Conservation (phyloP, 176 grass and related monocot species). For the Bothriochloa decipiens region DNA sequence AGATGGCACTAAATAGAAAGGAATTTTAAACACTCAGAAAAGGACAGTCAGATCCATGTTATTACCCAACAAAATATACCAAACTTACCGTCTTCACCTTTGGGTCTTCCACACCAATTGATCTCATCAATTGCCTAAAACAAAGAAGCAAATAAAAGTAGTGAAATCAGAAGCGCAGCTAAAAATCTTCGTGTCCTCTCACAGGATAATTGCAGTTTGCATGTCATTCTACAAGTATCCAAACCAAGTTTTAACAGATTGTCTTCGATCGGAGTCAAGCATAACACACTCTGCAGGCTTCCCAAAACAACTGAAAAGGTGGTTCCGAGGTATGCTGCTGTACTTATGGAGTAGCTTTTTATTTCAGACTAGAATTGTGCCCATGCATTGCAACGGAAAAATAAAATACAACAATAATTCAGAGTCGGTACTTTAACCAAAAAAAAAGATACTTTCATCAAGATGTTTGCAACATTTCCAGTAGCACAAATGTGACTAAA, state of each 20-base stretch:
- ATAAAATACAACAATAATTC: no score
- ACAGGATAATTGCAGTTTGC: neutral
- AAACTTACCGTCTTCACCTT: constrained; percentile 56
- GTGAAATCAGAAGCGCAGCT: constrained; percentile 7
- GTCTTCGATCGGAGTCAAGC: neutral
- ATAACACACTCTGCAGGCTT: neutral
- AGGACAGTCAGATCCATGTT: neutral
- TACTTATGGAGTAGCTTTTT: neutral
- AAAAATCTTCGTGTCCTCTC: neutral
- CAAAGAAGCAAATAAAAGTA: neutral
- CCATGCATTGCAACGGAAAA: no score
- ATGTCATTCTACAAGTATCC: neutral
- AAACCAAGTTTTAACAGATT: neutral
- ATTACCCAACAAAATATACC: constrained; percentile 2
- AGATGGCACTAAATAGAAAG: constrained; percentile 12
- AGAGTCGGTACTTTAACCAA: no score
- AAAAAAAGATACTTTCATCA: no score
- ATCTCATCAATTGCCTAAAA: constrained; percentile 53
- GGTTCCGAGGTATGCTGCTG: neutral
- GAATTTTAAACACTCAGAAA: constrained; percentile 13
- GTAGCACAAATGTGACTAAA: no score
- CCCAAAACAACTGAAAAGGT: neutral
- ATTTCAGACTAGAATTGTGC: neutral
- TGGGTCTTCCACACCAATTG: constrained; percentile 57
- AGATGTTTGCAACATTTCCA: no score